These are phyloP conservation scores for Coniferiporia weirii DNA, from an alignment of 1,284 basidiomycete genomes.

Conservation along the genomic window DNA sequence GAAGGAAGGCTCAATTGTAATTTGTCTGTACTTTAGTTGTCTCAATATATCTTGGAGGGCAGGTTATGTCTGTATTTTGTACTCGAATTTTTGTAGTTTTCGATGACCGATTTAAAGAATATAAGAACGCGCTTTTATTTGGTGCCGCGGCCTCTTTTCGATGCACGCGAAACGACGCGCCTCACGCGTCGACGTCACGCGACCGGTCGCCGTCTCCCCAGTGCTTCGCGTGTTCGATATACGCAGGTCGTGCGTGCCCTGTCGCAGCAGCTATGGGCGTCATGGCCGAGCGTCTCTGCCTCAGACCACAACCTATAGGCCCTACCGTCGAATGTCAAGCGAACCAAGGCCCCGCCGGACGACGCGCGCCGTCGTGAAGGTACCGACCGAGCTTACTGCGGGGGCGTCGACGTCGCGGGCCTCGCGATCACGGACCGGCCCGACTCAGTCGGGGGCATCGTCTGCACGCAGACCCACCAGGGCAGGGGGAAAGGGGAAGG, in stretches of 20 bases:
- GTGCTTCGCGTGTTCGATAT: too few species aligned
- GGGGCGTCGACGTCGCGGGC: background rate
- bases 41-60: too few species aligned
- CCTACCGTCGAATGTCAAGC: background rate
- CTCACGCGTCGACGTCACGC: background rate
- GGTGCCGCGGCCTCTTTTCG: too few species aligned
- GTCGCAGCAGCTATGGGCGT: too few species aligned
- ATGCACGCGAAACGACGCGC: background rate
- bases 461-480: background rate
- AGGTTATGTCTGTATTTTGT: too few species aligned
- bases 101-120: too few species aligned
- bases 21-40: too few species aligned
- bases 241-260: too few species aligned
- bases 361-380: background rate
- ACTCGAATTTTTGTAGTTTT: too few species aligned
- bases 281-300: background rate
- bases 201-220: background rate
- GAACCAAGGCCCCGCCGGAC: conserved; percentile 7
- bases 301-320: background rate
- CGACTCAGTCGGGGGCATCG: background rate
- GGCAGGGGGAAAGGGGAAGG: background rate
- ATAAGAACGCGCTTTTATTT: too few species aligned
- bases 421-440: background rate
- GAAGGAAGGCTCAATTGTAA: too few species aligned
- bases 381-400: background rate